Evolutionary conservation across 352 stramenopile genomes (phyloP).

Genomic region (Globisporangium recalcitrans): DNA sequence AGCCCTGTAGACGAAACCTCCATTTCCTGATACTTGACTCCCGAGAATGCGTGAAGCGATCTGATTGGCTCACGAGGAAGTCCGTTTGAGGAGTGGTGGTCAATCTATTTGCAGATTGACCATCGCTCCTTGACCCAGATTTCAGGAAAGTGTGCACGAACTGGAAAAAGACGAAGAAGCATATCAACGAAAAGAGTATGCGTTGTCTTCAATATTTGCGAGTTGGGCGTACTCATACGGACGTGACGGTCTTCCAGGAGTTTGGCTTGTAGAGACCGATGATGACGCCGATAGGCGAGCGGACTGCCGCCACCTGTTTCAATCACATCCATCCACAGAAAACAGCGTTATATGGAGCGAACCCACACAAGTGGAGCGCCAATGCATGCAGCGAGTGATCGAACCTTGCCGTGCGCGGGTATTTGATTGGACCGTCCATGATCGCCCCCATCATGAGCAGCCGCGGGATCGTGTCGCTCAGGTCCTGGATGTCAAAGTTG

Average conservation of each 20-base stretch:
- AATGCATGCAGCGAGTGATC: not conserved
- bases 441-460: constrained; percentile 84
- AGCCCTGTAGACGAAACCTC: no score
- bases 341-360: no score
- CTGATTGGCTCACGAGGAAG: constrained; percentile 1
- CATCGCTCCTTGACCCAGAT: not conserved
- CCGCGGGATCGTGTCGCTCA: constrained; percentile 82
- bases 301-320: constrained; percentile 72
- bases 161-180: no score
- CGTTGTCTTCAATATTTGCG: not conserved
- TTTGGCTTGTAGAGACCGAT: constrained; percentile 90
- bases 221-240: constrained; percentile 15
- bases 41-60: not conserved
- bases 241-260: constrained; percentile 81
- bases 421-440: constrained; percentile 92
- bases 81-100: no score
- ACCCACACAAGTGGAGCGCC: no score
- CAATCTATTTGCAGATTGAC: not conserved
- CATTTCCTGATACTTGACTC: no score
- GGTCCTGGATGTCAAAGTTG: constrained; percentile 89
- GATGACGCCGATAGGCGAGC: constrained; percentile 89
- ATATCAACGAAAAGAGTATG: no score
- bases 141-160: no score
- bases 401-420: constrained; percentile 86
- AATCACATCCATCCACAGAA: not conserved